Conservation (phyloP, 108 stramenopile genomes). For the Nitzschia sp. region DNA sequence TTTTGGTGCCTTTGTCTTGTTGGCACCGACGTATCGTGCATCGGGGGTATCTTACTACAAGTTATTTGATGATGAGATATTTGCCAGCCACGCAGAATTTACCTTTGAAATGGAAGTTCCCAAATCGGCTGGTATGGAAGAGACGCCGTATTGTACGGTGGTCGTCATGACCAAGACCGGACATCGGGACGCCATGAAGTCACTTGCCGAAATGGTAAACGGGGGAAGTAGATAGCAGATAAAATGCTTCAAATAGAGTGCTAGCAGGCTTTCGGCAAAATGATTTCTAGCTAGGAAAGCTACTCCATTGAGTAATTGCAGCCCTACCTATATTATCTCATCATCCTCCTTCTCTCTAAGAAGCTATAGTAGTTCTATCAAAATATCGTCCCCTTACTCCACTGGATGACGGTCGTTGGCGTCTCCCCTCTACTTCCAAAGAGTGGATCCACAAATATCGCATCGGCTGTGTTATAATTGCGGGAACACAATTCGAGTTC, state of each 20-base stretch:
- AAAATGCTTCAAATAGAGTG: too few relatives aligned
- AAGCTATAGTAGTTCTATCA: too few relatives aligned
- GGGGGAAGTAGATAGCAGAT: constrained; percentile 4
- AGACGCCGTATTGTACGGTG: constrained; percentile 58
- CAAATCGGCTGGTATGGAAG: constrained; percentile 58
- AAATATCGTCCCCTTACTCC: constrained; percentile 47
- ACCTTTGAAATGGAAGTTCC: constrained; percentile 65
- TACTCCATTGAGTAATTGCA: too few relatives aligned
- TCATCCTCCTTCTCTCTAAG: neutral
- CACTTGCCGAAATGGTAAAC: constrained; percentile 55
- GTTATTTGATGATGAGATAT: constrained; percentile 86
- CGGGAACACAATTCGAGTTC: neutral
- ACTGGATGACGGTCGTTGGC: constrained; percentile 43
- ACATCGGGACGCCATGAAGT: constrained; percentile 76
- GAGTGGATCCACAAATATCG: constrained; percentile 28
- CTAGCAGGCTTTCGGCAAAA: too few relatives aligned
- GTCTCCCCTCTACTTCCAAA: constrained; percentile 40
- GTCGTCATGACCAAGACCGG: constrained; percentile 83
- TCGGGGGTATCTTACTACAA: constrained; percentile 51
- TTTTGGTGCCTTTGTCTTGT: constrained; percentile 78
- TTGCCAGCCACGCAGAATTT: constrained; percentile 76
- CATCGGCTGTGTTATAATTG: constrained; percentile 18
- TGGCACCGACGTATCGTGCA: constrained; percentile 59
- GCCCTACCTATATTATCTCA: too few relatives aligned
- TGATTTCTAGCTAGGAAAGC: too few relatives aligned